Evolutionary conservation across 768 basidiomycete genomes (phyloP).

Genomic region (Auriscalpium microsporum): DNA sequence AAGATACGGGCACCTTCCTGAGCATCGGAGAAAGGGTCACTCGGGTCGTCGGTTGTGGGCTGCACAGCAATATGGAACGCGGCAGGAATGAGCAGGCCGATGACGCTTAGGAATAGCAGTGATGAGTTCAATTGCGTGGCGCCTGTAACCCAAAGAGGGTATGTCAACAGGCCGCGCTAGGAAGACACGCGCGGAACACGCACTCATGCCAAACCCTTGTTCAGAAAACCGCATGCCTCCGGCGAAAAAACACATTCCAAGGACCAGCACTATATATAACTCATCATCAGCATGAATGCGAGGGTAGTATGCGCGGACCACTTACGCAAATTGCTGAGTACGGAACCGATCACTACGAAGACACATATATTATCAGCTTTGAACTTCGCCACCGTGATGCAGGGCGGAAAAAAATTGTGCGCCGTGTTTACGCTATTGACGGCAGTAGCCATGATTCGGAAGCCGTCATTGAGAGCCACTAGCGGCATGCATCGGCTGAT

Average conservation of each 20-base stretch:
- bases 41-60: conserved; percentile 2
- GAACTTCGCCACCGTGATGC: no score
- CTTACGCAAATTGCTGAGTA: conserved; percentile 37
- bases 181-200: conserved; percentile 21
- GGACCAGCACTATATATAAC: conserved; percentile 49
- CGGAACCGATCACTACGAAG: conserved; percentile 35
- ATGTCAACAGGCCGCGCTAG: neutral
- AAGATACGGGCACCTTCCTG: conserved; percentile 36
- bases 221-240: conserved; percentile 72
- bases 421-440: no score
- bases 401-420: no score
- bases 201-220: conserved; percentile 70
- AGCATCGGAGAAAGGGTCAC: conserved; percentile 15
- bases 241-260: conserved; percentile 89
- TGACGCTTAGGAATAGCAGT: conserved; percentile 68
- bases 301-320: neutral
- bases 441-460: no score
- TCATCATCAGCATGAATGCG: conserved; percentile 2
- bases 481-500: no score
- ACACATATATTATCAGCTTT: neutral
- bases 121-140: conserved; percentile 70
- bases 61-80: conserved; percentile 60
- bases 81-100: conserved; percentile 70
- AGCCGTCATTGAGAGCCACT: no score
- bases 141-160: conserved; percentile 21